phyloP scores from a whole-genome alignment of 495 filamentous ascomycete genomes.

The Extremus antarcticus region DNA sequence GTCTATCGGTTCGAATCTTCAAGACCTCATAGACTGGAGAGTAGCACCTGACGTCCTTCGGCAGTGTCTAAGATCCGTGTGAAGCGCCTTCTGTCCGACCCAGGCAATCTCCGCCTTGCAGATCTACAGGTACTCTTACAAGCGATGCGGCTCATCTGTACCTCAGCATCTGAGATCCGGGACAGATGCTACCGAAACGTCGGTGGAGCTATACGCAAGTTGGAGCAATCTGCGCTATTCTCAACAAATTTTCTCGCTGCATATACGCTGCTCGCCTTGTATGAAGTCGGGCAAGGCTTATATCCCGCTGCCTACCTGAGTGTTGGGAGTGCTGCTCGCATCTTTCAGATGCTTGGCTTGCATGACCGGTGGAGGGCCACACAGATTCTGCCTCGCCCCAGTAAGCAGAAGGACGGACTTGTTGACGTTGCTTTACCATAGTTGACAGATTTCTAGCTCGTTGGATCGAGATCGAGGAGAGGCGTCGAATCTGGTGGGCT shows the following conservation, averaged over 20 bases:
- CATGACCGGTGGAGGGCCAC: not conserved
- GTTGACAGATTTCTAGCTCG: no score
- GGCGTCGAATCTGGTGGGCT: conserved; percentile 39
- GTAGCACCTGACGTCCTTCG: no score
- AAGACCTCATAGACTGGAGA: not conserved
- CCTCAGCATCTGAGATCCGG: not conserved
- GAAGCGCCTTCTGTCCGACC: not conserved
- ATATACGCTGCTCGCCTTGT: conserved; percentile 33
- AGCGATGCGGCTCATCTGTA: not conserved
- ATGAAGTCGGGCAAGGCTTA: conserved; percentile 39
- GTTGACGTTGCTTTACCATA: conserved; percentile 1
- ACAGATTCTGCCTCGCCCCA: not conserved
- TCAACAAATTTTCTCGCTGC: conserved; percentile 38
- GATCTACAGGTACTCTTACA: not conserved
- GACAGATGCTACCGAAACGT: no score
- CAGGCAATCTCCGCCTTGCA: not conserved
- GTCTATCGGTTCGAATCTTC: not conserved
- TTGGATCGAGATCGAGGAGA: conserved; percentile 41
- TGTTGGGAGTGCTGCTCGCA: conserved; percentile 31
- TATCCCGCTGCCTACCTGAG: conserved; percentile 39
- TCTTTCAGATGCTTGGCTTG: conserved; percentile 27
- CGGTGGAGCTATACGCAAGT: no score
- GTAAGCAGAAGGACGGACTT: no score
- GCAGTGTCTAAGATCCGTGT: not conserved
- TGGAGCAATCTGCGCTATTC: conserved; percentile 27